These are phyloP conservation scores for Diplocarpon mali DNA, from an alignment of 2,329 filamentous ascomycete species.

Conservation along the genomic window DNA sequence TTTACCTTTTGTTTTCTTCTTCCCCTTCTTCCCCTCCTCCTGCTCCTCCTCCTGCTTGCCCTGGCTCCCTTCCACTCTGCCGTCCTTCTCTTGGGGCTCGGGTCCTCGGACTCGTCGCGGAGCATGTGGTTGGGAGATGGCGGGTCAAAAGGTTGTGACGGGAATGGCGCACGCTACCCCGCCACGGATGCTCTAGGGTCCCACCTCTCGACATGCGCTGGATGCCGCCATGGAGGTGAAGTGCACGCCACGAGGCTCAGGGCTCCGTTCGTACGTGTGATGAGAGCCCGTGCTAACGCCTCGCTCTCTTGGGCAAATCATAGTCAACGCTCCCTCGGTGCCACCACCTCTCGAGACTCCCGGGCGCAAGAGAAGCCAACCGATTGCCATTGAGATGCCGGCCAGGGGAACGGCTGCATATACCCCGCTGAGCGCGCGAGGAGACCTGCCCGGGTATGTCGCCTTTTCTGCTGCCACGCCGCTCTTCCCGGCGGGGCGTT, in stretches of 20 bases:
- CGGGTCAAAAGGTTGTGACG: constrained; percentile 1
- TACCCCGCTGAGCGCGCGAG: constrained; percentile 40
- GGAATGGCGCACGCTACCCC: constrained; percentile 15
- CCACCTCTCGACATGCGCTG: background rate
- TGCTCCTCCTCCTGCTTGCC: background rate
- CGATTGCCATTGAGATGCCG: constrained; percentile 39
- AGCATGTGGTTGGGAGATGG: background rate
- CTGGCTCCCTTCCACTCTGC: background rate
- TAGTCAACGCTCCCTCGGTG: background rate
- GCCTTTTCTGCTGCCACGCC: background rate
- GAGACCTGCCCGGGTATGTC: constrained; percentile 47
- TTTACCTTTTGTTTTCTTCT: no score
- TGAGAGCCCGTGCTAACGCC: background rate
- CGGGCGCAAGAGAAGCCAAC: constrained; percentile 30
- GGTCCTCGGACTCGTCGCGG: background rate
- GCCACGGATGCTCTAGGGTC: constrained; percentile 5
- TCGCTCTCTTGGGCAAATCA: background rate
- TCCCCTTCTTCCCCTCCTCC: no score
- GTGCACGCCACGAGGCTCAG: background rate
- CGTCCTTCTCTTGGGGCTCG: no score
- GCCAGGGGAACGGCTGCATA: constrained; percentile 33
- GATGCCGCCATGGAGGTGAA: background rate
- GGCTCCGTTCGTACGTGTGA: background rate
- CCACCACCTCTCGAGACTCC: constrained; percentile 11
- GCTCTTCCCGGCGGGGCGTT: no score